These are phyloP conservation scores for Astrothelium macrocarpum DNA, from an alignment of 495 filamentous ascomycete genomes.

Conservation along the genomic window DNA sequence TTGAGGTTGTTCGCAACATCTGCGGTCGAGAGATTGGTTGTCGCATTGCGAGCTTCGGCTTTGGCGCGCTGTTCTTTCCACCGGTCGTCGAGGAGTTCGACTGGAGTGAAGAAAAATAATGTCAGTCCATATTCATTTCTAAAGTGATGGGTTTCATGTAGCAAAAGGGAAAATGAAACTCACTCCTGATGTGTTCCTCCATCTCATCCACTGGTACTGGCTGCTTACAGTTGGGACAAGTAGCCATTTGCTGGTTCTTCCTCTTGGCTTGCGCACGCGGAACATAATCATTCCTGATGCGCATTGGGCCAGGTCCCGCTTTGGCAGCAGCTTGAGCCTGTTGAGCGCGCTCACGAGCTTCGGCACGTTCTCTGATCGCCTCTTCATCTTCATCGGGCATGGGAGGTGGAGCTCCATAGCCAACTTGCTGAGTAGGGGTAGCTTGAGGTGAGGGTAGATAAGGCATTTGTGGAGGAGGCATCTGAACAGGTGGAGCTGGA, in stretches of 20 bases:
- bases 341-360: slow-evolving; percentile 61
- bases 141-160: not conserved
- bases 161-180: slow-evolving; percentile 17
- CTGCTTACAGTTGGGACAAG: slow-evolving; percentile 92
- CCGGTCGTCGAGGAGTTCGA: slow-evolving; percentile 86
- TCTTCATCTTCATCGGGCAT: slow-evolving; percentile 58
- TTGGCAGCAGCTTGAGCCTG: slow-evolving; percentile 64
- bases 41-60: slow-evolving; percentile 69
- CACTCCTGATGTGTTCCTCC: slow-evolving; percentile 87
- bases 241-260: slow-evolving; percentile 53
- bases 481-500: slow-evolving; percentile 8
- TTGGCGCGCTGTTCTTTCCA: slow-evolving; percentile 96
- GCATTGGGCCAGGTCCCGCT: slow-evolving; percentile 64
- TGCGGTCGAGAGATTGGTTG: slow-evolving; percentile 75
- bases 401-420: slow-evolving; percentile 19
- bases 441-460: slow-evolving; percentile 9
- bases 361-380: slow-evolving; percentile 55
- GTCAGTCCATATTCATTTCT: slow-evolving; percentile 10
- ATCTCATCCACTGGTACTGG: slow-evolving; percentile 78
- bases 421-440: slow-evolving; percentile 12
- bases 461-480: slow-evolving; percentile 28
- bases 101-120: slow-evolving; percentile 25
- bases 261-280: slow-evolving; percentile 68
- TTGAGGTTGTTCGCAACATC: slow-evolving; percentile 94
- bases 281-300: slow-evolving; percentile 87